Conservation (phyloP, 129 eudicot species). For the Centrapalus pauciflorus region DNA sequence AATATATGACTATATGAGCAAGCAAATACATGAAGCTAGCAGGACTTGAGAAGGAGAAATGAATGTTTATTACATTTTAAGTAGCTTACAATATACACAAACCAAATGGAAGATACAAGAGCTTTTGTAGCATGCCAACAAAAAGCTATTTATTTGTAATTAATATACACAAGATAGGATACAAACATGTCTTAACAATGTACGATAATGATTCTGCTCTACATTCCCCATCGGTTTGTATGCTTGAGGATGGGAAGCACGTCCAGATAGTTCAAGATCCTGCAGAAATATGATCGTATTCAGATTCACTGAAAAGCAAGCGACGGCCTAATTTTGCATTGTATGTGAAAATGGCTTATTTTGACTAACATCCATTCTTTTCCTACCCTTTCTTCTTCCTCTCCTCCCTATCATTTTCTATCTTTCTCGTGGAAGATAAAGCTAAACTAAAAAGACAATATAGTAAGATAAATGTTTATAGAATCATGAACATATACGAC, state of each 20-base stretch:
- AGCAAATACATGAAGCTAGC: background rate
- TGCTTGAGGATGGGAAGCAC: background rate
- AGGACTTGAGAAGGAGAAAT: background rate
- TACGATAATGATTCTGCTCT: background rate
- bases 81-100: slow-evolving; percentile 4
- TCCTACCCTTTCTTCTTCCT: too few relatives aligned
- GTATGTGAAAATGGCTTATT: too few relatives aligned
- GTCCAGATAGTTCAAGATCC: slow-evolving; percentile 10
- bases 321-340: too few relatives aligned
- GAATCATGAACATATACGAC: background rate
- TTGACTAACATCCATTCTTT: too few relatives aligned
- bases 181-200: slow-evolving; percentile 9
- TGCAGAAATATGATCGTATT: slow-evolving; percentile 12
- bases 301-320: background rate
- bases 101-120: background rate
- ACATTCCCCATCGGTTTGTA: background rate
- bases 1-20: too few relatives aligned
- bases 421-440: too few relatives aligned
- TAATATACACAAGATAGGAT: slow-evolving; percentile 1
- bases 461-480: background rate
- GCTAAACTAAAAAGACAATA: background rate
- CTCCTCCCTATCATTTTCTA: too few relatives aligned
- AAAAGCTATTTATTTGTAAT: slow-evolving; percentile 14
- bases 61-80: slow-evolving; percentile 5
- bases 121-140: slow-evolving; percentile 22